Evolutionary conservation across 2,329 filamentous ascomycete genomes (phyloP), one percentile per base, ranked within the genome.

Genomic region (Ciborinia camelliae): DNA sequence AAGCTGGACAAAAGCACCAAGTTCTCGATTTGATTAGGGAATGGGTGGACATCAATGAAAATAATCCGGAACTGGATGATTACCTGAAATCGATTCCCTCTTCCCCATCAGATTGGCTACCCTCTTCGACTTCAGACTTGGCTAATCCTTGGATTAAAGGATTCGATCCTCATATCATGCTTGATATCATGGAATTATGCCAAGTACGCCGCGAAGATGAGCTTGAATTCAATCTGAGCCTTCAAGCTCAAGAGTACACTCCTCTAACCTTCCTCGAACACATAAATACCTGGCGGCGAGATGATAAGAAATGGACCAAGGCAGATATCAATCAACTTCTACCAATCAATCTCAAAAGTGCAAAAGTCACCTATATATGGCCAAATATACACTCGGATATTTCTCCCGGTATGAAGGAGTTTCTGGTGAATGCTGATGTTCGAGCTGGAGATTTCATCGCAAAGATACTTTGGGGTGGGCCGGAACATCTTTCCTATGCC

Each of bases 81-180:
- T 59, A 59, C 10, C 9, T 59, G 14, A 47, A n/a, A 35, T 59
- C 41, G 5, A 9, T 47, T 59, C 55, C 41, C 8, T 18, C 14
- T 20, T 32, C 54, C 15, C 55, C 55, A 37, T 59, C 55, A 26
- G 41, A 47, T 23, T 59, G 55, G 55, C 8, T 48, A 35, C 41
- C 28, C 1, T 35, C 55, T 20, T 59, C 55, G 7, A 37, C 43
- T 6, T 48, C 41, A 35, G 55, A 47, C 26, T 23, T 58, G 4
- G n/a, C 20, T 10, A 32, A n/a, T 58, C 8, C 41, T 23, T 47
- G 55, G 55, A 28, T 58, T 28, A 26, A 45, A 12, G 41, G 12
- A 35, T 45, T 47, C 2, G 41, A 59, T 14, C 55, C 55, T 45
- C 20, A 58, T 10, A 47, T 58, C 8, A 58, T 15, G 20, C 39